Conservation (phyloP, 129 eudicot species). For the Flaveria brownii region DNA sequence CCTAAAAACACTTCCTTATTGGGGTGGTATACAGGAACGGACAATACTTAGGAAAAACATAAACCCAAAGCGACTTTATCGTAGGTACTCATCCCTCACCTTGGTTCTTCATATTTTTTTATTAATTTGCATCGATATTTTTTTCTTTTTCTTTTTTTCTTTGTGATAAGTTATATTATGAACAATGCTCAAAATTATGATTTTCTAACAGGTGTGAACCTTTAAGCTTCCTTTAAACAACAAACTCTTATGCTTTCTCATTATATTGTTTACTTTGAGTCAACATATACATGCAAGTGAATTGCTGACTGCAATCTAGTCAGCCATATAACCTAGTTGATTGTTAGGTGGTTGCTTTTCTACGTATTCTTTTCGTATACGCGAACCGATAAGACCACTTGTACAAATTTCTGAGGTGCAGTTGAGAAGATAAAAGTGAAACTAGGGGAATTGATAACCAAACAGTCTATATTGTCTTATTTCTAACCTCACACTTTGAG, state of each 20-base stretch:
- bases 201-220: constrained; percentile 4
- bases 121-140: neutral
- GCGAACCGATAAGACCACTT: constrained; percentile 11
- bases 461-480: neutral
- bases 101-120: constrained; percentile 8
- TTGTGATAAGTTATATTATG: neutral
- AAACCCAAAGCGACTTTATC: constrained; percentile 92
- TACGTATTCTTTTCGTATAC: neutral
- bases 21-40: constrained; percentile 95
- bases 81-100: constrained; percentile 54
- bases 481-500: neutral
- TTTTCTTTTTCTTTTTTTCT: neutral
- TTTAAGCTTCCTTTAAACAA: neutral
- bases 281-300: constrained; percentile 14
- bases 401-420: neutral
- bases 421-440: constrained; percentile 11
- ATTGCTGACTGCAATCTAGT: constrained; percentile 15
- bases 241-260: neutral
- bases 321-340: constrained; percentile 2
- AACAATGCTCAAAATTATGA: neutral
- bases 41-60: constrained; percentile 83
- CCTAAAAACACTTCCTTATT: constrained; percentile 89
- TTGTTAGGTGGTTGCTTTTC: constrained; percentile 20
- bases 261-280: constrained; percentile 1
- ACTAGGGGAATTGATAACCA: neutral